Percentiles rank a stretch among this genome's conserved stretches.
phyloP scores from a whole-genome alignment of 2,329 filamentous ascomycete species.

The Shiraia bambusicola region DNA sequence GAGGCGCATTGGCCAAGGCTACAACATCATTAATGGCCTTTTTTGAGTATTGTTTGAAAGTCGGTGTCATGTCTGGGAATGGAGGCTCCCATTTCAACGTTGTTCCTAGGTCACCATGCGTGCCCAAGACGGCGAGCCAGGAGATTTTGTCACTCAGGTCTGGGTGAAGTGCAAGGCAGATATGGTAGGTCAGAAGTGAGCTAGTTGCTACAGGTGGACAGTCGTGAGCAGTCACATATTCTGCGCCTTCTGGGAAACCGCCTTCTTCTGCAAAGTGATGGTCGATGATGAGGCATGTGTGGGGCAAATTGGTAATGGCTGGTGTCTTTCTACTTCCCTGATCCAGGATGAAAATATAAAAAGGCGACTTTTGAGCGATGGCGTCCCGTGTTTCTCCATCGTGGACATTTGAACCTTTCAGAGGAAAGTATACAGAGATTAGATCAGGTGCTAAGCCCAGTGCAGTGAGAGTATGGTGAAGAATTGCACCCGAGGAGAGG shows the following conservation, averaged over 20 bases:
- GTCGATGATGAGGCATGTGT: slow-evolving; percentile 63
- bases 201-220: slow-evolving; percentile 67
- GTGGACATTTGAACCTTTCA: slow-evolving; percentile 62
- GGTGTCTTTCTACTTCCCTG: slow-evolving; percentile 62
- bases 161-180: slow-evolving; percentile 60
- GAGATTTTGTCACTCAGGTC: slow-evolving; percentile 54
- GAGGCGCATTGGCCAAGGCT: slow-evolving; percentile 64
- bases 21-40: slow-evolving; percentile 65
- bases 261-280: slow-evolving; percentile 61
- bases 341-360: slow-evolving; percentile 65
- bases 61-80: slow-evolving; percentile 65
- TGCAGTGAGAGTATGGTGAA: slow-evolving; percentile 60
- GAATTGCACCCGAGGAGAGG: slow-evolving; percentile 63
- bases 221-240: slow-evolving; percentile 63
- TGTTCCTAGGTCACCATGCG: slow-evolving; percentile 66
- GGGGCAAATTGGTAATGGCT: slow-evolving; percentile 54
- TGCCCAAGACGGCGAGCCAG: slow-evolving; percentile 66
- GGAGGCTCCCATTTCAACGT: slow-evolving; percentile 65
- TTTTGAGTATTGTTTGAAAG: slow-evolving; percentile 63
- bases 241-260: slow-evolving; percentile 58
- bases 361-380: slow-evolving; percentile 55
- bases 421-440: slow-evolving; percentile 61
- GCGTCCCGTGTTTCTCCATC: slow-evolving; percentile 53
- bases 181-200: slow-evolving; percentile 63
- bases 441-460: slow-evolving; percentile 57